Conservation (phyloP, 768 basidiomycete species). For the Pulveroboletus frians region DNA sequence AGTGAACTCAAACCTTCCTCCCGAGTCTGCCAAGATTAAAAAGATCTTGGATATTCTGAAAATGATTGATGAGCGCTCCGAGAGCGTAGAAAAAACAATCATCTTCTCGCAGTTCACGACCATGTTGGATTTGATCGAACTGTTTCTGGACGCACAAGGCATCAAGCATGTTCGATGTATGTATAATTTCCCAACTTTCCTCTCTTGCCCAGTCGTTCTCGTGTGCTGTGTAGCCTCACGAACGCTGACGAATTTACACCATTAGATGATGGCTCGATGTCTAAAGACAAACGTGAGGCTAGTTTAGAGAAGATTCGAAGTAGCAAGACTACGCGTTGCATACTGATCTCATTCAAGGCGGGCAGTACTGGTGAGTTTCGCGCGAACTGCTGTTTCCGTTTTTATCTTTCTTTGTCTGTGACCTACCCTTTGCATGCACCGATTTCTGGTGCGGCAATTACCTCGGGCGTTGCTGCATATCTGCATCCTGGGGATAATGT, state of each 20-base stretch:
- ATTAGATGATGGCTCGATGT: constrained; percentile 87
- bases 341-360: constrained; percentile 95
- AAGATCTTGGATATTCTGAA: constrained; percentile 72
- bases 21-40: constrained; percentile 80
- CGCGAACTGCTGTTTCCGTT: background rate
- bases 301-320: constrained; percentile 69
- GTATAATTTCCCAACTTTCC: constrained; percentile 28
- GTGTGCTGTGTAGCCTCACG: background rate
- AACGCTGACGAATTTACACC: constrained; percentile 4
- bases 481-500: background rate
- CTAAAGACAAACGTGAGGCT: constrained; percentile 66
- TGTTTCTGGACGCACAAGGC: constrained; percentile 65
- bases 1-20: constrained; percentile 40
- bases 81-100: constrained; percentile 82
- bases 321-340: constrained; percentile 56
- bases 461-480: background rate
- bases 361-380: constrained; percentile 73
- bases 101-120: constrained; percentile 92
- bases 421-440: background rate
- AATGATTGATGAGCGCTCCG: constrained; percentile 54
- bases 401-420: background rate
- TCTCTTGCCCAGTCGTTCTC: background rate
- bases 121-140: constrained; percentile 82
- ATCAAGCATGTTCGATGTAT: constrained; percentile 82
- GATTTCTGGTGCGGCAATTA: background rate